phyloP scores from a whole-genome alignment of 108 stramenopile species.

The Discostella stelligeroides region DNA sequence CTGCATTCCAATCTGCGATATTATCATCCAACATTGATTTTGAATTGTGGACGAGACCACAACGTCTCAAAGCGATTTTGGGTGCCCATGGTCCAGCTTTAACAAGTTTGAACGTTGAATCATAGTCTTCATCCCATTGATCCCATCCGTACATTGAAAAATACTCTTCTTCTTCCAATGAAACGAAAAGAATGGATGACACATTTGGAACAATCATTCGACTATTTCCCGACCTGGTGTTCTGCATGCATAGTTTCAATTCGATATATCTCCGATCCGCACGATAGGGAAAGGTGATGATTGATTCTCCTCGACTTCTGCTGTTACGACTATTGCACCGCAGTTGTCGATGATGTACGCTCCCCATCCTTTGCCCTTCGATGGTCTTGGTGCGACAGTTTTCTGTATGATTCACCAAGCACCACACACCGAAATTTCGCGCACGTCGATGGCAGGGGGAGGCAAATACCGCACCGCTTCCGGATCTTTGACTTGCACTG shows the following conservation, averaged over 20 bases:
- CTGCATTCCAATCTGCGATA: not conserved
- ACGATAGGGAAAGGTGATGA: constrained; percentile 10
- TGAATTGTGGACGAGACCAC: not conserved
- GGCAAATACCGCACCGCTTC: constrained; percentile 37
- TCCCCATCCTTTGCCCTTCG: not conserved
- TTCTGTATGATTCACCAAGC: constrained; percentile 39
- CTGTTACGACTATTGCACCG: not conserved
- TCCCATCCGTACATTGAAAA: constrained; percentile 20
- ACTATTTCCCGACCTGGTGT: constrained; percentile 41
- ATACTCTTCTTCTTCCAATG: constrained; percentile 34
- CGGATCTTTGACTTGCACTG: constrained; percentile 16
- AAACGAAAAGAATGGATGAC: constrained; percentile 13
- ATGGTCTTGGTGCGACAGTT: constrained; percentile 42
- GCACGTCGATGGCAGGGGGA: constrained; percentile 10
- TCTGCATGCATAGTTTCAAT: constrained; percentile 42
- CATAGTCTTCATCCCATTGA: constrained; percentile 15
- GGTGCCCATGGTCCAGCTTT: constrained; percentile 44
- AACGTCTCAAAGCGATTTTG: constrained; percentile 17
- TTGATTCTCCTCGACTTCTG: not conserved
- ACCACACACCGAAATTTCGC: constrained; percentile 36
- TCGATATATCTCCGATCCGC: constrained; percentile 28
- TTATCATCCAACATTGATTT: not conserved
- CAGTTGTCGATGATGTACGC: not conserved
- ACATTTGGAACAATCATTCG: constrained; percentile 21
- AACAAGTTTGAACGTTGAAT: constrained; percentile 27